A percentile compares a stretch with the other conserved stretches of the same genome.
These are phyloP conservation scores for Monosporascus cannonballus DNA, from an alignment of 2,329 filamentous ascomycete genomes.

Conservation along the genomic window DNA sequence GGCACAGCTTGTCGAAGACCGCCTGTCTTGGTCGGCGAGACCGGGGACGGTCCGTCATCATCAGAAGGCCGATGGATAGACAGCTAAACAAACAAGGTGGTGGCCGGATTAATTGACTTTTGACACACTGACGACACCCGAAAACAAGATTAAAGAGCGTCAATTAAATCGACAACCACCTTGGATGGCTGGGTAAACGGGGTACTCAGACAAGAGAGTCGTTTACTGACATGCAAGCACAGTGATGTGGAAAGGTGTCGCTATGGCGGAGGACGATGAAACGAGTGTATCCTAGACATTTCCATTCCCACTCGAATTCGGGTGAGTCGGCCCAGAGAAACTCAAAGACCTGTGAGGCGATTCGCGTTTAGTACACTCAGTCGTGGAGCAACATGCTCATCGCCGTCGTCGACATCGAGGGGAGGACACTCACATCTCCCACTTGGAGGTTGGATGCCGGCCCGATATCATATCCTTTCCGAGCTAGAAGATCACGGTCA, in stretches of 20 bases:
- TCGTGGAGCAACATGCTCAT: neutral
- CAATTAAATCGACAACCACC: too few relatives aligned
- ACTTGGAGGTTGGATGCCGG: slow-evolving; percentile 27
- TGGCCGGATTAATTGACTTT: too few relatives aligned
- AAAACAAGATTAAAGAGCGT: too few relatives aligned
- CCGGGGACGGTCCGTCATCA: neutral
- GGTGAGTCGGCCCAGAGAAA: slow-evolving; percentile 31
- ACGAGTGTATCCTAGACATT: slow-evolving; percentile 30
- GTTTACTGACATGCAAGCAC: slow-evolving; percentile 30
- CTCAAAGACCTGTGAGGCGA: slow-evolving; percentile 26
- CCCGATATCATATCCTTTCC: slow-evolving; percentile 30
- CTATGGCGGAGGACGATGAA: slow-evolving; percentile 32
- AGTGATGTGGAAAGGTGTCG: slow-evolving; percentile 29
- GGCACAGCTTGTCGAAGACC: too few relatives aligned
- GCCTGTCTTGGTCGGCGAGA: too few relatives aligned
- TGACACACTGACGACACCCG: too few relatives aligned
- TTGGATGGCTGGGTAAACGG: too few relatives aligned
- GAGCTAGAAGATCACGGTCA: slow-evolving; percentile 14
- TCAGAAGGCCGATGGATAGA: slow-evolving; percentile 1
- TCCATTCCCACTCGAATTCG: slow-evolving; percentile 33
- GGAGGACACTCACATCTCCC: slow-evolving; percentile 26
- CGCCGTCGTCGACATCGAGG: neutral
- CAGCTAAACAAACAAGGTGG: neutral
- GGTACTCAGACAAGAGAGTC: neutral
- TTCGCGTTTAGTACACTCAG: slow-evolving; percentile 3